Base-by-base conservation (phyloP, 2,329 filamentous ascomycete genomes). In the Aureobasidium zeae region DNA sequence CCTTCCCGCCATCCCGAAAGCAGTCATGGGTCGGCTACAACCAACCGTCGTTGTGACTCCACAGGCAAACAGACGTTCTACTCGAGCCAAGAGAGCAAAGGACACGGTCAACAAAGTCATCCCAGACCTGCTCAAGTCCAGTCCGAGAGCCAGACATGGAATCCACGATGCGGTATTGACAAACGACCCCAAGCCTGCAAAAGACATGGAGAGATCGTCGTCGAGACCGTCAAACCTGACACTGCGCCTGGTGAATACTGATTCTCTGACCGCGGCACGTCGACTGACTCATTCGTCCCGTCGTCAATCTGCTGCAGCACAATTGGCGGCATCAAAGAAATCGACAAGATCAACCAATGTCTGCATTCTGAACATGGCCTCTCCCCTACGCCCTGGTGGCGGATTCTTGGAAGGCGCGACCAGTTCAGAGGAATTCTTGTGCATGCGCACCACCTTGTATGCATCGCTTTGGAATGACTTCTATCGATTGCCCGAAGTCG, bases 281-380 rank as follows among this genome's bases (percentile, higher is more conserved):
- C 61, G 22, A 51, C 62, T 70, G 24, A 47, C 53, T 5, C 51
- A 45, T 32, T 52, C 48, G 2, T 48, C 48, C 6, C 26, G 47
- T 22, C 48, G 47, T 26, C 44, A 48, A 31, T 51, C 47, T 29
- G 32, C 44, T 15, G 42, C 33, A 5, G 42, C 42, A 22, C 26
- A 26, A 16, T 41, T 41, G 37, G 12, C 31, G 15, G 24, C 17
- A 9, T 30, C 33, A 3, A 37, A 36, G 33, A 20, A 26, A 32
- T 9, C 26, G 5, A 25, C 32, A 19, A 45, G 25, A 17, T 28
- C 11, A 51, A 54, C n/a, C 1, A 69, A 69, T 26, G 65, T 76
- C 1, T 73, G 68, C 3, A 63, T 81, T 17, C 63, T 81, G 3
- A 80, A 78, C 56, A 80, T 81, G 76, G 76, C 76, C 0, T 81